Conservation (phyloP, 768 basidiomycete species). For the Mycena haematopus region DNA sequence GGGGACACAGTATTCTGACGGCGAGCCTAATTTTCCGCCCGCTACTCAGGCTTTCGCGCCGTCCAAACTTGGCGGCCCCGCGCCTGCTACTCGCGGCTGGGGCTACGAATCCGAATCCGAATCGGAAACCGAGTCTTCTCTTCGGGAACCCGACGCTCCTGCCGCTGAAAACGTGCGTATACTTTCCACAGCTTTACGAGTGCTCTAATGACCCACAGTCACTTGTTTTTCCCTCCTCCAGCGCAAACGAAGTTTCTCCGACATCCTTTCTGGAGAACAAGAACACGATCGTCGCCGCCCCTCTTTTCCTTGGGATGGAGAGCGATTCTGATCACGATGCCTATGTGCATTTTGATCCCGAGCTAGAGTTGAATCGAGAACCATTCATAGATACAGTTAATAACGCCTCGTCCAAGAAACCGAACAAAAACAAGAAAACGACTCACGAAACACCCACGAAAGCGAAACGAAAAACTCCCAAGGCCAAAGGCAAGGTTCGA, state of each 20-base stretch:
- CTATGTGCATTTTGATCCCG: conserved; percentile 44
- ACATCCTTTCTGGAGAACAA: conserved; percentile 27
- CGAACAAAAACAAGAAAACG: neutral
- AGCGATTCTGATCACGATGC: conserved; percentile 36
- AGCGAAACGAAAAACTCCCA: conserved; percentile 2
- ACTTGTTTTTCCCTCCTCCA: conserved; percentile 26
- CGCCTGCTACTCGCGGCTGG: conserved; percentile 16
- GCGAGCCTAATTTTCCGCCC: conserved; percentile 29
- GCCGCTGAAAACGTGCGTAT: conserved; percentile 19
- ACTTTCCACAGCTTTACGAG: neutral
- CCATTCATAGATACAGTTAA: neutral
- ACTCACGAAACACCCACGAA: neutral
- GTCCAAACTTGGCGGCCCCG: conserved; percentile 37
- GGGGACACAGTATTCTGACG: conserved; percentile 18
- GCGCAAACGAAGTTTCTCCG: conserved; percentile 39
- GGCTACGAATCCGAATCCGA: conserved; percentile 30
- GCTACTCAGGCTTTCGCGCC: conserved; percentile 40
- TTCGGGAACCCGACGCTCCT: neutral
- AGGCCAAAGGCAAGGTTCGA: conserved; percentile 5
- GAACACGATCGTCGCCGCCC: conserved; percentile 22
- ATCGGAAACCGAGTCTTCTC: conserved; percentile 20
- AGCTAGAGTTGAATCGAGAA: conserved; percentile 8
- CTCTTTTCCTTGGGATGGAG: conserved; percentile 1
- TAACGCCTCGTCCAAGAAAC: neutral
- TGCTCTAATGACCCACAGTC: conserved; percentile 45